Conservation (phyloP, 768 basidiomycete species). For the Kwoniella pini region DNA sequence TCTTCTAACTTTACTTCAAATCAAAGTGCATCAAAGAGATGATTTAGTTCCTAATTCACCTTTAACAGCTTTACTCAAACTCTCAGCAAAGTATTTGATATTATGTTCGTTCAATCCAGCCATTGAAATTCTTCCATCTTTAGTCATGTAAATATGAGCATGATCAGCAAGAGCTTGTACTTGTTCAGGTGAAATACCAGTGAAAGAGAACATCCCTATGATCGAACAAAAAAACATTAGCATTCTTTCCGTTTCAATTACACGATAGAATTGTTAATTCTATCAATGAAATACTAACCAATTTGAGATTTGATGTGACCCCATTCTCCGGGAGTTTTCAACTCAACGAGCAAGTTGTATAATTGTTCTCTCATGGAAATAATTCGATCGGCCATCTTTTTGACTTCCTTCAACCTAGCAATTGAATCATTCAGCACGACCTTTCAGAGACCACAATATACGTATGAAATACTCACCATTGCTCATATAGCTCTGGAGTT, state of each 20-base stretch:
- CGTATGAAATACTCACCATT: conserved; percentile 41
- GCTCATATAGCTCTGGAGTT: conserved; percentile 41
- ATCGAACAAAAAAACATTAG: background rate
- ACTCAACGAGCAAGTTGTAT: conserved; percentile 60
- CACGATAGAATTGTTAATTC: too few species aligned
- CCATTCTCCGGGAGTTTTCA: conserved; percentile 90
- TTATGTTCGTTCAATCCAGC: conserved; percentile 83
- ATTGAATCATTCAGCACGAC: background rate
- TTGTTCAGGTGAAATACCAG: conserved; percentile 43
- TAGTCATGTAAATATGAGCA: conserved; percentile 53
- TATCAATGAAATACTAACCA: conserved; percentile 58
- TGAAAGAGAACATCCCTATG: conserved; percentile 45
- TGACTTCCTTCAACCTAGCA: conserved; percentile 64
- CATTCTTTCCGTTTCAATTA: conserved; percentile 3
- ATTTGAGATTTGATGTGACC: conserved; percentile 92
- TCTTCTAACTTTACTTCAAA: background rate
- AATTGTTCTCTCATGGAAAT: conserved; percentile 85
- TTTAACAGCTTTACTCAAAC: conserved; percentile 55
- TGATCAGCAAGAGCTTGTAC: conserved; percentile 50
- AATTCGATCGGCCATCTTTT: conserved; percentile 89
- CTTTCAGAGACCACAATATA: background rate
- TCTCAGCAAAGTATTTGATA: conserved; percentile 58
- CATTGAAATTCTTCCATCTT: conserved; percentile 80
- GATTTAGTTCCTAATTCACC: conserved; percentile 51
- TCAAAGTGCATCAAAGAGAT: conserved; percentile 21